phyloP scores from a whole-genome alignment of 1,139 yeast genomes.

The Scheffersomyces cryptocercus region DNA sequence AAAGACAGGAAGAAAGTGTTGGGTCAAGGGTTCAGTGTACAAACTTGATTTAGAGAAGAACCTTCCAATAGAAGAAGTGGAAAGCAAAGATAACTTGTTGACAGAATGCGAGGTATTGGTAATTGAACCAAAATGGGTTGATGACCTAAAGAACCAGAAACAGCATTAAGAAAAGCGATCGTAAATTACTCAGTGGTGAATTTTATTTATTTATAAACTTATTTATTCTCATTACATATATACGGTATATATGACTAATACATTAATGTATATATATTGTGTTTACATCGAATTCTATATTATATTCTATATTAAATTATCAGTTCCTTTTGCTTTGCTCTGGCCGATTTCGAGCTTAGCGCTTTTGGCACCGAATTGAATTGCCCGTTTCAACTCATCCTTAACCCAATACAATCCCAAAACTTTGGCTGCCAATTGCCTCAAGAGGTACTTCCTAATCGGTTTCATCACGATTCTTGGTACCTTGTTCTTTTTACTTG shows the following conservation, averaged over 20 bases:
- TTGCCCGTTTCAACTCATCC: slow-evolving; percentile 86
- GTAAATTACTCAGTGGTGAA: background rate
- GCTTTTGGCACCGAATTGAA: slow-evolving; percentile 93
- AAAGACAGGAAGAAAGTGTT: slow-evolving; percentile 44
- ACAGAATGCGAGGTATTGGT: slow-evolving; percentile 46
- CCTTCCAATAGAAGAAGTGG: slow-evolving; percentile 17
- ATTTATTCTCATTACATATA: slow-evolving; percentile 3
- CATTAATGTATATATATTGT: background rate
- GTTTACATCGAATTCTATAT: background rate
- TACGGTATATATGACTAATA: background rate
- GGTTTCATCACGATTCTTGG: slow-evolving; percentile 29
- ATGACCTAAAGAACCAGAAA: slow-evolving; percentile 24
- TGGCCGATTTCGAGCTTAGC: slow-evolving; percentile 87
- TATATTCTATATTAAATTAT: slow-evolving; percentile 20
- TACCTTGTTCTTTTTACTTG: slow-evolving; percentile 26
- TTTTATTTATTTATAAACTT: slow-evolving; percentile 1
- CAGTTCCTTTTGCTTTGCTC: slow-evolving; percentile 66
- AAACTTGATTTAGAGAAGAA: slow-evolving; percentile 13
- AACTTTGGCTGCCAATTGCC: slow-evolving; percentile 55
- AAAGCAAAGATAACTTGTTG: slow-evolving; percentile 26
- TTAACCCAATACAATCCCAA: slow-evolving; percentile 60
- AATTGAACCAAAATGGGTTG: slow-evolving; percentile 50
- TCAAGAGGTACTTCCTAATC: slow-evolving; percentile 60
- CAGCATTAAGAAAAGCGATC: background rate
- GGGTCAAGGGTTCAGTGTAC: slow-evolving; percentile 43